Percentiles rank a stretch among this genome's conserved stretches.
phyloP scores from a whole-genome alignment of 148 eudicot species.

The Dysphania ambrosioides region DNA sequence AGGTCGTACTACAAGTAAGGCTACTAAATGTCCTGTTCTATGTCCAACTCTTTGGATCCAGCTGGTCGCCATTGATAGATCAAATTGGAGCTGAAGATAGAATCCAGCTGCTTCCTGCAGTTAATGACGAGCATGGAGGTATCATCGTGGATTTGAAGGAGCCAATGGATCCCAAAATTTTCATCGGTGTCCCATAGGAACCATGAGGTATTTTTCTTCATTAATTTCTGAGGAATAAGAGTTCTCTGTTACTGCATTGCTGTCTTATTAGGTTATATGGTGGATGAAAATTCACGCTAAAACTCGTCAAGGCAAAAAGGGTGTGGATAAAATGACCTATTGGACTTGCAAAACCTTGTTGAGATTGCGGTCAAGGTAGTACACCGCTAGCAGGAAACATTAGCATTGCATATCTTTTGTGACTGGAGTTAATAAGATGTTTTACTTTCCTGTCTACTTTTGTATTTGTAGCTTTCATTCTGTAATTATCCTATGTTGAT shows the following conservation, averaged over 20 bases:
- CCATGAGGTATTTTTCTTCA: slow-evolving; percentile 8
- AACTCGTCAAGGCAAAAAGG: slow-evolving; percentile 66
- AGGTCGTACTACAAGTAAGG: neutral
- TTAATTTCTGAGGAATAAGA: neutral
- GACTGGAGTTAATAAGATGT: neutral
- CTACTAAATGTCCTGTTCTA: neutral
- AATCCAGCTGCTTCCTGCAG: slow-evolving; percentile 42
- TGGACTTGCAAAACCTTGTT: slow-evolving; percentile 57
- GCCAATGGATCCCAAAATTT: slow-evolving; percentile 51
- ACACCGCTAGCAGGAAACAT: slow-evolving; percentile 10
- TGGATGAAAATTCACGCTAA: neutral
- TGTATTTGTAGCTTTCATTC: slow-evolving; percentile 13
- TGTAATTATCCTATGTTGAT: slow-evolving; percentile 27
- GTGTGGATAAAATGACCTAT: slow-evolving; percentile 74
- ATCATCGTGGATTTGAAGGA: slow-evolving; percentile 62
- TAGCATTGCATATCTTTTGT: neutral
- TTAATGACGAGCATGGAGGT: slow-evolving; percentile 64
- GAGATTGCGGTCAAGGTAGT: slow-evolving; percentile 72
- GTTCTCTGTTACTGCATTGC: neutral
- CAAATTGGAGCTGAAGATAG: slow-evolving; percentile 42
- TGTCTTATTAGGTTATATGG: neutral
- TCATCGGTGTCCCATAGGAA: slow-evolving; percentile 31
- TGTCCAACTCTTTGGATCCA: slow-evolving; percentile 16
- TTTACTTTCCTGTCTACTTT: neutral
- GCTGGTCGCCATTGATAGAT: slow-evolving; percentile 20